phyloP scores from a whole-genome alignment of 1,139 yeast species.

The Yamadazyma spencermartinsiae region DNA sequence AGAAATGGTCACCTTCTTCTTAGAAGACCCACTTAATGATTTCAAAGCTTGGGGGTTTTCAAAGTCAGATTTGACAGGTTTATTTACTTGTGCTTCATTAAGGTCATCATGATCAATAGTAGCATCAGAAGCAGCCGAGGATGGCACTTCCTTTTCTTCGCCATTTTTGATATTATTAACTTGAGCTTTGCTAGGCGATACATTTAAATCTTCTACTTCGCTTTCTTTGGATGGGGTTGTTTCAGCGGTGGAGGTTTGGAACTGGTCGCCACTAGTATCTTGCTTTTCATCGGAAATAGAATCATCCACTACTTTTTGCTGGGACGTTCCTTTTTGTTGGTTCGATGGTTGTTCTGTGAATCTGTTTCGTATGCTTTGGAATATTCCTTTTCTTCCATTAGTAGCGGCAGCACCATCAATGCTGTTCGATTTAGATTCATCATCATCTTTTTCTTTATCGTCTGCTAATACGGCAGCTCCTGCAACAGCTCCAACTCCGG shows the following conservation, averaged over 20 bases:
- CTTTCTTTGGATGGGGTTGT: slow-evolving; percentile 32
- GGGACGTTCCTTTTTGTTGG: not conserved
- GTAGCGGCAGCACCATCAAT: not conserved
- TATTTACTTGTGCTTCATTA: slow-evolving; percentile 6
- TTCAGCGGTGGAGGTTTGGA: slow-evolving; percentile 30
- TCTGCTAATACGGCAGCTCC: slow-evolving; percentile 7
- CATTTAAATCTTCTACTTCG: slow-evolving; percentile 15
- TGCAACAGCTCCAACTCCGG: slow-evolving; percentile 12
- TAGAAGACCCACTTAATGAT: slow-evolving; percentile 4
- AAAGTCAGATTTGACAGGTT: slow-evolving; percentile 3
- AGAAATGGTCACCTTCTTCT: slow-evolving; percentile 8
- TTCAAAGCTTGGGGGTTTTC: slow-evolving; percentile 6
- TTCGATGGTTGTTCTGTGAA: slow-evolving; percentile 14
- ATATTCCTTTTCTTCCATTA: slow-evolving; percentile 31
- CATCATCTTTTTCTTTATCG: slow-evolving; percentile 5
- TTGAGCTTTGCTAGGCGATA: slow-evolving; percentile 13
- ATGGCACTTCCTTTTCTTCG: slow-evolving; percentile 12
- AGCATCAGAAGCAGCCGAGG: slow-evolving; percentile 23
- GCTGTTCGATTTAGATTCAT: not conserved
- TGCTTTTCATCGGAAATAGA: slow-evolving; percentile 5
- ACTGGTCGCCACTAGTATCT: slow-evolving; percentile 22
- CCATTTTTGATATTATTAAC: slow-evolving; percentile 21
- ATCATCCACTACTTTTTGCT: not conserved
- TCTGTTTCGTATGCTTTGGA: slow-evolving; percentile 37
- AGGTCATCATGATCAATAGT: slow-evolving; percentile 17